Evolutionary conservation across 148 eudicot genomes (phyloP), one percentile per base, ranked within the genome.

Genomic region (Spergularia marina): DNA sequence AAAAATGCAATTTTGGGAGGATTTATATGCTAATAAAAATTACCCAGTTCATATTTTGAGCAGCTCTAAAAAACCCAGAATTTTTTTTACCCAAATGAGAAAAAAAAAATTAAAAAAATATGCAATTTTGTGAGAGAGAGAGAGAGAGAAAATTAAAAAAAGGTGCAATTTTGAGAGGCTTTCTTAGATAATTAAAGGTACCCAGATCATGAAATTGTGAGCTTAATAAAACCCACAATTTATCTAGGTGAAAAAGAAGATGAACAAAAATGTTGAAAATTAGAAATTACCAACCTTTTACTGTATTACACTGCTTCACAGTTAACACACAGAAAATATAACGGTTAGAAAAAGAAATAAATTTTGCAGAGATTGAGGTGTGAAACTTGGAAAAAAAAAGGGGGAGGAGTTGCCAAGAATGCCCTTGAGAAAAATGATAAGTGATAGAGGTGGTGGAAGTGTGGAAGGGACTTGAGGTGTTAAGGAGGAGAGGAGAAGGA

Each of bases 31-130:
- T 15, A 67, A 60, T 52, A 12, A 53, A 59, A 61, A 15, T 51
- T 17, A 68, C 80, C 80, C 83, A 81, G 14, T 81, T 81, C 77
- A 81, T 60, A 49, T 68, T 79, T 74, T 53, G 21, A 30, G 54
- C 62, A 51, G 70, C 12, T 79, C 21, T 0, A 54, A 54, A 68
- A 74, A 74, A 62, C 78, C 82, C 74, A 53, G 15, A 67, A 6
- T 4, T 44, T 1, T 0, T 9, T 9, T 9, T 1, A 7, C 49
- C 49, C 0, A 6, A 44, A 44, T 2, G 1, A 44, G 5, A 4
- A 44, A 9, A 9, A 9, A 44, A 9, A 9, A 9, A 44, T 30
- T 30, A 3, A 9, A 44, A 44, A 44, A 44, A 44, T 7, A 1
- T 66, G 53, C 70, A 20, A 66, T 41, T 44, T 66, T 66, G 10